phyloP scores from a whole-genome alignment of 495 filamentous ascomycete species.

The Lasiosphaeria miniovina region DNA sequence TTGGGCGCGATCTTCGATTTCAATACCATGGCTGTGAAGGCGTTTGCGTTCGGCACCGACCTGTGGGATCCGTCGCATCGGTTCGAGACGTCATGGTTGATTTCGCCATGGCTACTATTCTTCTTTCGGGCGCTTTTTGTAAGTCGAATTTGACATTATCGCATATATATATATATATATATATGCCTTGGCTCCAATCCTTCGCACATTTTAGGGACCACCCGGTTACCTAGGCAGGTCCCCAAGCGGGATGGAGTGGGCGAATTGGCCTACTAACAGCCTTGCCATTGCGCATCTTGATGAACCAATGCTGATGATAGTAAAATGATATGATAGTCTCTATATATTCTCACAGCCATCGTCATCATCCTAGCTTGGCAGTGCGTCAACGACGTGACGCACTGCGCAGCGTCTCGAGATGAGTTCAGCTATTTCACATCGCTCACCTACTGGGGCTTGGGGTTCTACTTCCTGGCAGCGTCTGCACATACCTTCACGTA shows the following conservation, averaged over 20 bases:
- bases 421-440: constrained; percentile 80
- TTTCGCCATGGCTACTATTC: constrained; percentile 62
- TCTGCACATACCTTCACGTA: constrained; percentile 66
- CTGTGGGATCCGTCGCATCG: constrained; percentile 58
- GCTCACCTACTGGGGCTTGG: constrained; percentile 73
- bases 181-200: no score
- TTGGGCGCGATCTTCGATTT: neutral
- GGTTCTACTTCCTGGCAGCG: constrained; percentile 69
- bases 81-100: constrained; percentile 73
- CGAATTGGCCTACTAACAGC: no score
- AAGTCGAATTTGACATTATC: constrained; percentile 17
- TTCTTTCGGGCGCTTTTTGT: constrained; percentile 56
- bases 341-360: constrained; percentile 71
- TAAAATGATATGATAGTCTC: constrained; percentile 31
- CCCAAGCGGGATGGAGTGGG: no score
- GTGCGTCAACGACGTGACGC: constrained; percentile 22
- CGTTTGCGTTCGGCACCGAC: constrained; percentile 41
- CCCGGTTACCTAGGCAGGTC: no score
- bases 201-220: no score
- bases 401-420: constrained; percentile 33
- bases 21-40: neutral
- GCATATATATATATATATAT: neutral
- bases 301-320: no score
- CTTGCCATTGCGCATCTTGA: no score
- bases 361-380: constrained; percentile 66